These are phyloP conservation scores for Sarcocystis neurona DNA, from an alignment of 169 alveolate genomes.

Conservation along the genomic window DNA sequence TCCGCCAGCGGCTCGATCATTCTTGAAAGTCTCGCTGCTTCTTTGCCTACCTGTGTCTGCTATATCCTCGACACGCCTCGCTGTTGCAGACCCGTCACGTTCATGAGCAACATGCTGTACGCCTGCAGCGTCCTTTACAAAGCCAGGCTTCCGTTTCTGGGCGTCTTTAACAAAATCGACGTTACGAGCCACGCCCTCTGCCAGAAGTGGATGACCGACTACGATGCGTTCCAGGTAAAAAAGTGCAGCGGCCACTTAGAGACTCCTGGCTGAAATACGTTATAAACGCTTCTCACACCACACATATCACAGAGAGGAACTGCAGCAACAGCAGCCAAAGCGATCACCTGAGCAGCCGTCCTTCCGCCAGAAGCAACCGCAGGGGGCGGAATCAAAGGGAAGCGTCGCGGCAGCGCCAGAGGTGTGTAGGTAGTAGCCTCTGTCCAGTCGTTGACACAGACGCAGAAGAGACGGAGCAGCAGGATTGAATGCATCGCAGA, in stretches of 20 bases:
- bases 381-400: no score
- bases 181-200: conserved; percentile 59
- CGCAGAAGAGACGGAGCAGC: no score
- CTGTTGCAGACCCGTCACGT: conserved; percentile 94
- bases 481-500: no score
- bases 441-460: no score
- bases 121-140: conserved; percentile 95
- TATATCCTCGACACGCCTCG: conserved; percentile 94
- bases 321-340: no score
- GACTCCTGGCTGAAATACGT: no score
- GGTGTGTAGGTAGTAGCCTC: no score
- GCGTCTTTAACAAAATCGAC: conserved; percentile 94
- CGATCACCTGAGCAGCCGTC: no score
- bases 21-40: conserved; percentile 89
- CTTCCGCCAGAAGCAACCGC: no score
- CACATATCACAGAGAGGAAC: no score
- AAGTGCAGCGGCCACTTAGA: background rate
- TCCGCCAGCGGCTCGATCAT: conserved; percentile 97
- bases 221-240: conserved; percentile 56
- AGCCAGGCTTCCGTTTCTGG: conserved; percentile 91
- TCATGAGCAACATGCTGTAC: conserved; percentile 98
- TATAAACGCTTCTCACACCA: no score
- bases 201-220: conserved; percentile 56
- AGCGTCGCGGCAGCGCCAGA: no score
- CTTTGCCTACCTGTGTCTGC: conserved; percentile 91